Evolutionary conservation across 108 stramenopile species (phyloP), one percentile per base, ranked within the genome.

Genomic region (Skeletonema menzelii): DNA sequence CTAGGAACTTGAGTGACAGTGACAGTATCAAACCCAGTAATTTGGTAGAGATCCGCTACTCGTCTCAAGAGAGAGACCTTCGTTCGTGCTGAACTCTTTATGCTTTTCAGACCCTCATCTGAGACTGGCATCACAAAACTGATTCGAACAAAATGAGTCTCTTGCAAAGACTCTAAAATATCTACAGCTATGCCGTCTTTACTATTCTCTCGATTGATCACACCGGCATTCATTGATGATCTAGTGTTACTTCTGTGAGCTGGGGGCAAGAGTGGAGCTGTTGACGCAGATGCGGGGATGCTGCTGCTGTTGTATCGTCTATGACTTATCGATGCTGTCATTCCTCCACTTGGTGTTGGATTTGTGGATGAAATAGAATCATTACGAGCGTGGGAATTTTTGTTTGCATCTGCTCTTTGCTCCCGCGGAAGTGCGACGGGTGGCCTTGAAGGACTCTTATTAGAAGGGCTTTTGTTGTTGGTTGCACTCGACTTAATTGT

Each of bases 11-110:
- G 91, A 59, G 88, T 90, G n/a, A 93, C 77, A 11, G 91, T 91
- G n/a, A 95, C 88, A 61, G 86, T 83, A 65, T 93, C 92, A 63
- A 90, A 93, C 49, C 79, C 82, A 2, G 90, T 87, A 10, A 95
- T 79, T 17, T 87, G 68, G 65, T 95, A 95, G 46, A 95, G 63
- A 60, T 95, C 94, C 13, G 94, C 94, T 28, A 95, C 83, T 35
- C 78, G 73, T 22, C 90, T 84, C 31, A 95, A 66, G 65, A 95
- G 73, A 15, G 94, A 95, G 22, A 95, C 84, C 66, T 95, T 87
- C 4, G 90, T 90, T 28, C 91, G 71, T 4, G 88, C 85, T 10
- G 84, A 85, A 53, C 87, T 89, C 65, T 95, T 95, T 46, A 95
- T 79, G 28, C 83, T 73, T 34, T 81, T 89, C 12, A 95, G 57